phyloP scores from a whole-genome alignment of 2,329 filamentous ascomycete species.

The Coniochaeta sp. region DNA sequence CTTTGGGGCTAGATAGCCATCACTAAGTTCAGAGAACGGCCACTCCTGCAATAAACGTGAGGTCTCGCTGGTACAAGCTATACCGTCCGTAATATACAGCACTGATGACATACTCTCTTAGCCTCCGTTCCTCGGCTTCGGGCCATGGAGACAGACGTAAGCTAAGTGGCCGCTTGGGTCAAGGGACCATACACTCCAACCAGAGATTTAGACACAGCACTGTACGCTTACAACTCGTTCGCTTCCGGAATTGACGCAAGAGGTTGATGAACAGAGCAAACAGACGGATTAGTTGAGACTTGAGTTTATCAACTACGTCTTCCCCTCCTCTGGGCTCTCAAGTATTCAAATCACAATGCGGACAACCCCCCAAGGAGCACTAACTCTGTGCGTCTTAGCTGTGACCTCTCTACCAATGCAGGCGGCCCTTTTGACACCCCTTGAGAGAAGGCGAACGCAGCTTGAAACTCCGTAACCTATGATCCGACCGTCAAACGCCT shows the following conservation, averaged over 20 bases:
- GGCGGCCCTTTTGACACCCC: neutral
- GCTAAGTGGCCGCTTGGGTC: too few species aligned
- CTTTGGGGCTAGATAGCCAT: too few species aligned
- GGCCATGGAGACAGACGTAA: too few species aligned
- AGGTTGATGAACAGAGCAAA: neutral
- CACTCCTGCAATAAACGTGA: too few species aligned
- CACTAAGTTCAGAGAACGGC: neutral
- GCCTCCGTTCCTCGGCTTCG: too few species aligned
- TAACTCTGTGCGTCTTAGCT: neutral
- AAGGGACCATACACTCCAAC: too few species aligned
- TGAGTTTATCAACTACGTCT: neutral
- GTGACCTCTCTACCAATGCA: neutral
- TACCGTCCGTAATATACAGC: too few species aligned
- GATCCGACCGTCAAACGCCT: neutral
- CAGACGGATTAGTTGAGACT: neutral
- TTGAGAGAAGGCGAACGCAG: neutral
- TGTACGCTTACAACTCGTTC: neutral
- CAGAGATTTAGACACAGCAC: neutral
- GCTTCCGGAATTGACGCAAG: too few species aligned
- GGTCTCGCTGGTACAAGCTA: too few species aligned
- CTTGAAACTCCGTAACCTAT: neutral
- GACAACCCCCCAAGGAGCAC: neutral
- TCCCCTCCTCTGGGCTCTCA: neutral
- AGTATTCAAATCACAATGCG: neutral
- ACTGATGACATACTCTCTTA: too few species aligned